Conservation (phyloP, 2,329 filamentous ascomycete species). For the Salinomyces thailandicus region DNA sequence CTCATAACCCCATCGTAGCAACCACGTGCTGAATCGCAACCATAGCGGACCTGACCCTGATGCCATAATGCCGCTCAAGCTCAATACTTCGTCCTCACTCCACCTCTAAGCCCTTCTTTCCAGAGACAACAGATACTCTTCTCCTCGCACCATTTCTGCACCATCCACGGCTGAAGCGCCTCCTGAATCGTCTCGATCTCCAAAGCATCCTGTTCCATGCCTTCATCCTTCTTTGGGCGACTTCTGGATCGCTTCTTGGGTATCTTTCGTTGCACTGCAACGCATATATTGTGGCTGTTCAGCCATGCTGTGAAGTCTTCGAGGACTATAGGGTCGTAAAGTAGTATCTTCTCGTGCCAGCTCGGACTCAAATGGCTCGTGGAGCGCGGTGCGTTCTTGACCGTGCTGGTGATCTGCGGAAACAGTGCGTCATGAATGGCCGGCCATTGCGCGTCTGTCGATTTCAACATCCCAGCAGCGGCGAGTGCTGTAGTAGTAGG, state of each 20-base stretch:
- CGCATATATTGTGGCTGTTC: slow-evolving; percentile 39
- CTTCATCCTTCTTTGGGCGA: slow-evolving; percentile 11
- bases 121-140: slow-evolving; percentile 77
- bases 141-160: slow-evolving; percentile 83
- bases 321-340: slow-evolving; percentile 82
- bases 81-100: slow-evolving; percentile 24
- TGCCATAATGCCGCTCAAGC: slow-evolving; percentile 32
- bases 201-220: slow-evolving; percentile 6
- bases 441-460: slow-evolving; percentile 21
- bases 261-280: slow-evolving; percentile 4
- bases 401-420: slow-evolving; percentile 37
- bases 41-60: slow-evolving; percentile 9
- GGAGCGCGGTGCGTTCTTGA: slow-evolving; percentile 35
- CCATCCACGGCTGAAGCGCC: slow-evolving; percentile 42
- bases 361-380: slow-evolving; percentile 40
- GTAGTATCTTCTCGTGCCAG: slow-evolving; percentile 87
- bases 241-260: slow-evolving; percentile 44
- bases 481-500: slow-evolving; percentile 3
- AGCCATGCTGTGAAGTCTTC: slow-evolving; percentile 80
- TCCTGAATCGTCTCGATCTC: slow-evolving; percentile 16
- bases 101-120: slow-evolving; percentile 42
- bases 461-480: slow-evolving; percentile 12
- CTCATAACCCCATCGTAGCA: no score
- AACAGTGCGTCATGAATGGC: slow-evolving; percentile 32
- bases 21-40: no score